A percentile compares a stretch with the other conserved stretches of the same genome.
phyloP scores from a whole-genome alignment of 2,329 filamentous ascomycete species.

The Trichophyton schoenleinii region DNA sequence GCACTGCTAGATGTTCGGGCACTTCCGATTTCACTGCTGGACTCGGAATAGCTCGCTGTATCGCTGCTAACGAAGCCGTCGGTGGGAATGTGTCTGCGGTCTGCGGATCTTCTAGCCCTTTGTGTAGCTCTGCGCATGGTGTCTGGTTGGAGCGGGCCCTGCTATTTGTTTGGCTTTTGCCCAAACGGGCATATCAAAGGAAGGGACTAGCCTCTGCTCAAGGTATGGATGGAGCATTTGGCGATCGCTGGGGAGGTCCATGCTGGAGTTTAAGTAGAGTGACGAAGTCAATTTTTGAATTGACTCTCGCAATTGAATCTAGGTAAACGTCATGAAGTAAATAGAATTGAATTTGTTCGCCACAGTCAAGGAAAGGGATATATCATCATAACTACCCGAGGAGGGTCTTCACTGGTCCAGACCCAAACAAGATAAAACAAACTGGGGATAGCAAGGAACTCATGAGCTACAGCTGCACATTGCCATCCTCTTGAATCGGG shows the following conservation, averaged over 20 bases:
- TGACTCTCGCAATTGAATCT: not conserved
- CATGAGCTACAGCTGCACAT: constrained; percentile 93
- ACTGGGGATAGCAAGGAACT: constrained; percentile 4
- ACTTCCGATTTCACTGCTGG: not conserved
- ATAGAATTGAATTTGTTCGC: constrained; percentile 1
- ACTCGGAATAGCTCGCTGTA: not conserved
- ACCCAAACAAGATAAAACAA: not conserved
- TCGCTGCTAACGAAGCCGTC: not conserved
- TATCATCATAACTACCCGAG: not conserved
- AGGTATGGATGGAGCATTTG: too few species aligned
- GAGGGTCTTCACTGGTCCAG: not conserved
- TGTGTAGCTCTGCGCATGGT: not conserved
- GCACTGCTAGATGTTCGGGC: not conserved
- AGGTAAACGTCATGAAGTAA: not conserved
- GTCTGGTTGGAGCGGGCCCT: not conserved
- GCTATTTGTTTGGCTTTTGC: not conserved
- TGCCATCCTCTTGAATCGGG: constrained; percentile 61
- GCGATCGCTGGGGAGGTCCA: not conserved
- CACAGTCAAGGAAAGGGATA: not conserved
- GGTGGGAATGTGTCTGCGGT: not conserved
- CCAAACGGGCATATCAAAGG: too few species aligned
- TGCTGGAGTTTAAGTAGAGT: not conserved
- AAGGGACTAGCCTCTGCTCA: too few species aligned
- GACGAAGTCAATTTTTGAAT: not conserved
- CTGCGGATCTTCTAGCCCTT: not conserved